Percentiles rank a stretch among this genome's conserved stretches.
These are phyloP conservation scores for Salicornia ramosissima DNA, from an alignment of 148 eudicot genomes.

Conservation along the genomic window DNA sequence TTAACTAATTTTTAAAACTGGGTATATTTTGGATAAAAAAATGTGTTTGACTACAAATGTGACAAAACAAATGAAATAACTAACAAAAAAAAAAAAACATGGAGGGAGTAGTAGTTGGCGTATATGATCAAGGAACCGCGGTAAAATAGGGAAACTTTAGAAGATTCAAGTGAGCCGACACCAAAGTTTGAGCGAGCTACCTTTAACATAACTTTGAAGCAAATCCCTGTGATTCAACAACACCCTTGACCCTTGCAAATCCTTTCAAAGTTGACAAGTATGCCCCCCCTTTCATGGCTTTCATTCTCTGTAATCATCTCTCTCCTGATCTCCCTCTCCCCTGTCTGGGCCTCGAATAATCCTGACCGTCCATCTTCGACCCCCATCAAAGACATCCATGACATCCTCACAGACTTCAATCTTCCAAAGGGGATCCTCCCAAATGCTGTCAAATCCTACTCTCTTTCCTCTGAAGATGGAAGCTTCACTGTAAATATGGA, in stretches of 20 bases:
- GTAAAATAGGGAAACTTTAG: no score
- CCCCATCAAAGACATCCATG: conserved; percentile 51
- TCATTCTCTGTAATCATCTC: no score
- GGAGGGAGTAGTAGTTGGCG: not conserved
- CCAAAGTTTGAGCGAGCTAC: conserved; percentile 2
- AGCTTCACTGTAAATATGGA: conserved; percentile 40
- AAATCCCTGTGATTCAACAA: not conserved
- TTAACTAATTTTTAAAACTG: no score
- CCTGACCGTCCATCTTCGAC: conserved; percentile 7
- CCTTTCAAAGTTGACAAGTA: no score
- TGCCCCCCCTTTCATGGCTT: no score
- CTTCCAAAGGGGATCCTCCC: conserved; percentile 73
- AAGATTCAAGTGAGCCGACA: not conserved
- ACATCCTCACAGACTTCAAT: conserved; percentile 59
- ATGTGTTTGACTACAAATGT: no score
- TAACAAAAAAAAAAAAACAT: no score
- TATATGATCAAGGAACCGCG: not conserved
- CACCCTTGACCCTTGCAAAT: no score
- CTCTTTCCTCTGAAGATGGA: conserved; percentile 52
- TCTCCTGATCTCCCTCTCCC: conserved; percentile 18
- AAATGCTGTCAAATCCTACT: conserved; percentile 48
- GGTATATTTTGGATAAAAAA: no score
- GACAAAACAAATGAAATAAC: no score
- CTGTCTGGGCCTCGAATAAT: conserved; percentile 9
- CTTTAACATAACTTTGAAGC: conserved; percentile 1